Evolutionary conservation across 1,139 yeast genomes (phyloP).

Genomic region (Diutina neorugosa): DNA sequence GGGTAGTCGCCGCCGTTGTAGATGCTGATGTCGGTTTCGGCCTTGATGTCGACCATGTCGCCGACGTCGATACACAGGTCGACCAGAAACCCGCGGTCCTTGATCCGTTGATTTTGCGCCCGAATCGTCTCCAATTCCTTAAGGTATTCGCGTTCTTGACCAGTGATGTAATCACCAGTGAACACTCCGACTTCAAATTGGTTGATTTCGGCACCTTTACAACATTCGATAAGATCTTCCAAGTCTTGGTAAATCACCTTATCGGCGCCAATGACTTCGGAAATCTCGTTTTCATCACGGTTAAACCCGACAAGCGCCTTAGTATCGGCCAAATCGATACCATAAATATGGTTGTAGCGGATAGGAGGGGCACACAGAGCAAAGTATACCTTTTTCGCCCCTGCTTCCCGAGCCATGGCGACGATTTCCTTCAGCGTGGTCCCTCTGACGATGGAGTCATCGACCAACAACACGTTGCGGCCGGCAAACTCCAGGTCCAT

Average conservation of each 20-base stretch:
- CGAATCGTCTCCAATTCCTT: constrained; percentile 75
- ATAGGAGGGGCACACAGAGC: constrained; percentile 98
- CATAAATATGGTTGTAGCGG: constrained; percentile 89
- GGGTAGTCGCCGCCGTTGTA: constrained; percentile 75
- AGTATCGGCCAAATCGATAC: constrained; percentile 93
- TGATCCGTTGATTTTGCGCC: constrained; percentile 62
- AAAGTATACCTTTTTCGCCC: constrained; percentile 84
- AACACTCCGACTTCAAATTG: constrained; percentile 95
- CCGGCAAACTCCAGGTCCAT: constrained; percentile 88
- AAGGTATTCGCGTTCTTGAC: constrained; percentile 73
- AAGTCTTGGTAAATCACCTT: constrained; percentile 79
- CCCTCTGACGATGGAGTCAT: constrained; percentile 95
- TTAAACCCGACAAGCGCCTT: constrained; percentile 86
- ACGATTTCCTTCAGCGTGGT: constrained; percentile 95
- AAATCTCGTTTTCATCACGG: constrained; percentile 61
- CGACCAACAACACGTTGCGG: constrained; percentile 82
- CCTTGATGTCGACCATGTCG: constrained; percentile 56
- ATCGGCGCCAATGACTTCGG: constrained; percentile 82
- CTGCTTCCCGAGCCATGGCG: constrained; percentile 96
- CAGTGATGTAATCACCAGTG: constrained; percentile 87
- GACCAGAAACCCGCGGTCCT: constrained; percentile 26
- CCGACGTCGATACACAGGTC: constrained; percentile 36
- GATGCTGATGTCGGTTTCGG: constrained; percentile 84
- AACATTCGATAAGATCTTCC: constrained; percentile 71
- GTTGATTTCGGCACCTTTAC: constrained; percentile 42